Evolutionary conservation across 352 stramenopile species (phyloP).

Genomic region (Phytopythium oedochilum): DNA sequence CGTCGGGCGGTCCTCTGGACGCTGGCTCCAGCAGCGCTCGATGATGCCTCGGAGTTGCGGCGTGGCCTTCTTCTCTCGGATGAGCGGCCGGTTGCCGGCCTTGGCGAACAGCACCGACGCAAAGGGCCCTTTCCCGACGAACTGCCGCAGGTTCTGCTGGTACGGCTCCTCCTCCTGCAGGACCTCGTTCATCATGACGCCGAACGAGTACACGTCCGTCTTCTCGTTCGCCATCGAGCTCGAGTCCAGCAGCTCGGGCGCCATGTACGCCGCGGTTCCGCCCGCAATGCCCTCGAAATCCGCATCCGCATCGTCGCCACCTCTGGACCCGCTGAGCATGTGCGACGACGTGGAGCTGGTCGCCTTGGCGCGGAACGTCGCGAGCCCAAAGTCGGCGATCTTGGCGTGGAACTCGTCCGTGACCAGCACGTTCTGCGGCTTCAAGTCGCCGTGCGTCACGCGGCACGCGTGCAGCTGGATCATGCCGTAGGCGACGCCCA

Average conservation of each 20-base stretch:
- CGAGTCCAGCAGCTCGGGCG: conserved; percentile 29
- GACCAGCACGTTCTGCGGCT: conserved; percentile 68
- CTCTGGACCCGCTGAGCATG: conserved; percentile 11
- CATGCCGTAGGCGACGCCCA: conserved; percentile 28
- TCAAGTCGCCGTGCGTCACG: conserved; percentile 58
- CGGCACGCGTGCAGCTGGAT: conserved; percentile 27
- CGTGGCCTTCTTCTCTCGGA: conserved; percentile 19
- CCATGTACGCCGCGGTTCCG: conserved; percentile 52
- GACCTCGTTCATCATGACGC: conserved; percentile 35
- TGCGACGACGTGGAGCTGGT: conserved; percentile 26
- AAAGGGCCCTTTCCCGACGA: conserved; percentile 28
- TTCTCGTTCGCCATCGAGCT: conserved; percentile 18
- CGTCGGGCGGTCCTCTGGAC: conserved; percentile 11
- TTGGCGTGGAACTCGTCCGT: conserved; percentile 66
- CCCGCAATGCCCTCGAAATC: conserved; percentile 25
- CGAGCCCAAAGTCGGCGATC: conserved; percentile 74
- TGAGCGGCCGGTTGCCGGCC: conserved; percentile 17
- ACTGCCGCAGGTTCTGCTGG: conserved; percentile 24
- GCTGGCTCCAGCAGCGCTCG: conserved; percentile 16
- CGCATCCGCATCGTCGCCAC: conserved; percentile 10
- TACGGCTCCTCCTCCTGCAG: conserved; percentile 42
- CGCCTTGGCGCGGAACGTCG: conserved; percentile 22
- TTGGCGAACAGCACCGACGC: conserved; percentile 22
- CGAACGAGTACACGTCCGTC: conserved; percentile 39
- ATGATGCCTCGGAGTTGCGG: conserved; percentile 14